Base-by-base conservation (phyloP, 169 alveolate species). In the Cryptosporidium meleagridis region DNA sequence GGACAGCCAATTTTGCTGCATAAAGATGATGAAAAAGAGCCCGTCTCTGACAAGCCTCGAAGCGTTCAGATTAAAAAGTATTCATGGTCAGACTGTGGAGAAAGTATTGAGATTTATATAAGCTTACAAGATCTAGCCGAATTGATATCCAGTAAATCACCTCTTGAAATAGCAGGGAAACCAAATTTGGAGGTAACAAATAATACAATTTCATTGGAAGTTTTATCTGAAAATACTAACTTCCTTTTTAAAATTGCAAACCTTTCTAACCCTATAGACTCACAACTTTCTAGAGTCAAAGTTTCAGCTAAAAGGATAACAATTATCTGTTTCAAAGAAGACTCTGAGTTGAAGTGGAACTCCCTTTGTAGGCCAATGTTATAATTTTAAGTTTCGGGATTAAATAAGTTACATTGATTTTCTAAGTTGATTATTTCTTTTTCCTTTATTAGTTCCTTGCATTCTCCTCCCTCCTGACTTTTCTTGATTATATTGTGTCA, bases 51-150 rank as follows among this genome's bases (percentile, higher is more conserved):
- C 31, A 58, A 68, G 31, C 33, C 45, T 18, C 53, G n/a, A 8
- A 44, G 41, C 5, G 48, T 72, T 70, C 75, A 91, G 53, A 91
- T 93, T 12, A 80, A 92, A 10, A 91, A 91, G 80, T 93, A 93
- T 68, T 91, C 93, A 8, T 93, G 95, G 95, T 45, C 91, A 1
- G 94, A 93, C 53, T 91, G 92, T 58, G 91, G 86, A n/a, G 89
- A 80, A 7, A 91, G 91, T 35, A 92, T 92, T 18, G 86, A 92
- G 44, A 62, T 80, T 29, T 80, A 80, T 58, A 59, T 80, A n/a
- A 80, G 39, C 67, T 18, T 48, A 21, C 75, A 80, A 14, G 75
- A 80, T 31, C 75, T 80, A 31, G 26, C 68, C 9, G 29, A 37
- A 23, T 26, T 44, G 41, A n/a, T 65, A 10, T 51, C 62, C 1